Evolutionary conservation across 1,284 basidiomycete species (phyloP).

Genomic region (Apiotrichum veenhuisii): DNA sequence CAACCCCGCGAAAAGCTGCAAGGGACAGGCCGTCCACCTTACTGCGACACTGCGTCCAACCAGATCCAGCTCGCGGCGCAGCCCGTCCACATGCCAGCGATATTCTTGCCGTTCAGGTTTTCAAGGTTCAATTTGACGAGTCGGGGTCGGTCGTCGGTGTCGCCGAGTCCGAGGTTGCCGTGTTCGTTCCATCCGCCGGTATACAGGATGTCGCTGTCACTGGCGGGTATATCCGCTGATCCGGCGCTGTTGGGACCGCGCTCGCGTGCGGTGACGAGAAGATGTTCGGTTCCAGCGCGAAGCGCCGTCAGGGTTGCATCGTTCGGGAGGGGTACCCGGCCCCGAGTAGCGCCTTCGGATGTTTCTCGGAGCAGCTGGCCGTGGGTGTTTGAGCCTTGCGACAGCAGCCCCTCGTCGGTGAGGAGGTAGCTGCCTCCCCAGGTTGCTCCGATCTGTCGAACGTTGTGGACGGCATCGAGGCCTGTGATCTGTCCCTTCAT

Average conservation of each 20-base stretch:
- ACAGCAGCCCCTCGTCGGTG: conserved; percentile 43
- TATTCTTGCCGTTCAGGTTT: background rate
- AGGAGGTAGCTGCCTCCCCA: conserved; percentile 77
- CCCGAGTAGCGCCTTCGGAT: background rate
- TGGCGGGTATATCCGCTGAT: no score
- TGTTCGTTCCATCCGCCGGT: conserved; percentile 97
- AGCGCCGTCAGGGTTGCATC: conserved; percentile 27
- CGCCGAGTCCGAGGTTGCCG: conserved; percentile 73
- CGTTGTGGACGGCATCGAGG: conserved; percentile 41
- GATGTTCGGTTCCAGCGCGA: conserved; percentile 76
- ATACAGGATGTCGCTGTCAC: conserved; percentile 59
- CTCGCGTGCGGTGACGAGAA: conserved; percentile 53
- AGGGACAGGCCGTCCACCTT: no score
- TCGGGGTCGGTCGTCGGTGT: conserved; percentile 53
- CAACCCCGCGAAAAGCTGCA: no score
- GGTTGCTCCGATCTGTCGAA: conserved; percentile 58
- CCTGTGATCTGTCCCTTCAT: conserved; percentile 63
- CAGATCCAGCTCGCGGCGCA: conserved; percentile 18
- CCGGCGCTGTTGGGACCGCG: background rate
- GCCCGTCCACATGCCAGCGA: conserved; percentile 8
- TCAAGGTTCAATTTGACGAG: conserved; percentile 48
- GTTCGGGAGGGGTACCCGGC: conserved; percentile 8
- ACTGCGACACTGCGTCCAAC: background rate
- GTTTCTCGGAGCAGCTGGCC: conserved; percentile 59
- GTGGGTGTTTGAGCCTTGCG: conserved; percentile 64